These are phyloP conservation scores for Persicaria maculosa DNA, from an alignment of 148 eudicot species.

Conservation along the genomic window DNA sequence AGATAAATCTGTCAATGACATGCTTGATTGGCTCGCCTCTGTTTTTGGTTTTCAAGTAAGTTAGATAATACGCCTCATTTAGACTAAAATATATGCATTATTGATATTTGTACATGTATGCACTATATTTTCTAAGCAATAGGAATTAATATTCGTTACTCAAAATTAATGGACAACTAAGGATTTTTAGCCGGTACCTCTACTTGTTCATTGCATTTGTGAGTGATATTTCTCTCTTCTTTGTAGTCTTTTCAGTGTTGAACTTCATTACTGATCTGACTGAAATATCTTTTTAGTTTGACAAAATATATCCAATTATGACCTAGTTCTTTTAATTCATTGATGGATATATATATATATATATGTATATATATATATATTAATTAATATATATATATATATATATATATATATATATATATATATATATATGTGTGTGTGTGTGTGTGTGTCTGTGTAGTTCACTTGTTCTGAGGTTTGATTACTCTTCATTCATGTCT, in stretches of 20 bases:
- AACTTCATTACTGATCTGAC: neutral
- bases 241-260: neutral
- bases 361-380: too few species aligned
- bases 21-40: constrained; percentile 86
- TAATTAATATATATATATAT: too few species aligned
- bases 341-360: too few species aligned
- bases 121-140: neutral
- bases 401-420: too few species aligned
- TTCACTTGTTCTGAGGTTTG: too few species aligned
- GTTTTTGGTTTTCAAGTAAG: constrained; percentile 88
- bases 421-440: too few species aligned
- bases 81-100: neutral
- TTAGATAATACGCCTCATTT: neutral
- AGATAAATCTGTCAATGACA: constrained; percentile 57
- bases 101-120: neutral
- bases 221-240: neutral
- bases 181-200: neutral
- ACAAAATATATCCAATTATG: neutral
- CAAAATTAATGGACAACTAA: neutral
- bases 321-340: too few species aligned
- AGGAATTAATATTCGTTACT: neutral
- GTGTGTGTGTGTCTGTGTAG: too few species aligned
- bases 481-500: too few species aligned
- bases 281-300: neutral
- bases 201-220: constrained; percentile 1